A percentile compares a stretch with the other conserved stretches of the same genome.
Conservation (phyloP, 2,329 filamentous ascomycete species). For the Onygena corvina region DNA sequence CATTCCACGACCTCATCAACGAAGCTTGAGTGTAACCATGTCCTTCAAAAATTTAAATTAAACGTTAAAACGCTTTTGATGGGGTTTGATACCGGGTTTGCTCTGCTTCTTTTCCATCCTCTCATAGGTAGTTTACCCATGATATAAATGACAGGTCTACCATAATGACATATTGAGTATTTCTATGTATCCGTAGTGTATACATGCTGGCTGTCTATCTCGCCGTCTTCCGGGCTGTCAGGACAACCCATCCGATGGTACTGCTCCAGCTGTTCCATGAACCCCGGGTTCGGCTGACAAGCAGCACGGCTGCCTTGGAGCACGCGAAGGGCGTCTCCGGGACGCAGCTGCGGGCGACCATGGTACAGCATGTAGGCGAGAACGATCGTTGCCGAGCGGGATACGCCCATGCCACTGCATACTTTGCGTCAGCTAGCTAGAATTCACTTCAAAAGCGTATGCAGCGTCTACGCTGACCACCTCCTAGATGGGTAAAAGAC, state of each 20-base stretch:
- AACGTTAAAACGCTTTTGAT: not conserved
- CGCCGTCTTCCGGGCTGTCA: constrained; percentile 50
- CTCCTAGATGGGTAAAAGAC: not conserved
- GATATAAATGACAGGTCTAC: constrained; percentile 2
- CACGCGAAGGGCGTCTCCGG: constrained; percentile 54
- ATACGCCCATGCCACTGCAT: constrained; percentile 90
- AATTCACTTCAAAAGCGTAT: not conserved
- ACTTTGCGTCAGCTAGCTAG: constrained; percentile 4
- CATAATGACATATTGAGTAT: constrained; percentile 1
- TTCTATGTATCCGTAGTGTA: no score
- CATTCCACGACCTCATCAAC: constrained; percentile 42
- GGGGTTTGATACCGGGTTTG: constrained; percentile 2
- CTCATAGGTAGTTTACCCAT: constrained; percentile 4
- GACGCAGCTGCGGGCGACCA: constrained; percentile 39
- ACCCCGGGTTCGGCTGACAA: constrained; percentile 80
- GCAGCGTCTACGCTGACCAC: not conserved
- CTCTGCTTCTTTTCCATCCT: not conserved
- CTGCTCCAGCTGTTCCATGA: constrained; percentile 73
- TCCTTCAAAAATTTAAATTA: constrained; percentile 5
- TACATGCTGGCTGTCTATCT: no score
- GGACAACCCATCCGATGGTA: constrained; percentile 83
- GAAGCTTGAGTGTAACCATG: constrained; percentile 37
- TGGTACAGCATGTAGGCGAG: constrained; percentile 70
- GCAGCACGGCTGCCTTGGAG: constrained; percentile 60
- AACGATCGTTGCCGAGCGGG: constrained; percentile 71